These are phyloP conservation scores for Marasmius sp. DNA, from an alignment of 1,284 basidiomycete species.

Conservation along the genomic window DNA sequence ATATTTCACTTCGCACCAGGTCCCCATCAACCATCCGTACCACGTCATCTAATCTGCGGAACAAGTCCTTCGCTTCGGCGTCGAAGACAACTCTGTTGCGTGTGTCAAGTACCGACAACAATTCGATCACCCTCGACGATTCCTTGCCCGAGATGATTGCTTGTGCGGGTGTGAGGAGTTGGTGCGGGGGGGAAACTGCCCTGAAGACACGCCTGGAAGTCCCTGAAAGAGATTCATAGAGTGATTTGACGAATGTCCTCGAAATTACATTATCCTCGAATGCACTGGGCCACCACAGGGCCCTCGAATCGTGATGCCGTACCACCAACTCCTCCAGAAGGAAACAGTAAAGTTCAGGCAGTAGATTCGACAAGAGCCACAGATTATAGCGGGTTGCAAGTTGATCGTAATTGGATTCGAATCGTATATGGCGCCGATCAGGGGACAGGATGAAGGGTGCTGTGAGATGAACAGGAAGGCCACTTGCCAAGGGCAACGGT, in stretches of 20 bases:
- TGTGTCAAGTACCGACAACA: not conserved
- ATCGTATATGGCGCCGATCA: conserved; percentile 26
- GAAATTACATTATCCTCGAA: not conserved
- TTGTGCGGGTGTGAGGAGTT: not conserved
- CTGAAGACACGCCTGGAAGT: not conserved
- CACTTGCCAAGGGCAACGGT: conserved; percentile 27
- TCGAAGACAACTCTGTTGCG: not conserved
- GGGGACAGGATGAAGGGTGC: conserved; percentile 32
- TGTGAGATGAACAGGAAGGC: conserved; percentile 29
- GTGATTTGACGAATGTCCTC: not conserved
- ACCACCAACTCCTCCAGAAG: conserved; percentile 29
- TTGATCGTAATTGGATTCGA: conserved; percentile 27
- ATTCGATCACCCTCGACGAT: not conserved
- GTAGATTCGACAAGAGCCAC: conserved; percentile 36
- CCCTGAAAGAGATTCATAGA: not conserved
- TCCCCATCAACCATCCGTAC: not conserved
- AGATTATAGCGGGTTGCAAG: conserved; percentile 38
- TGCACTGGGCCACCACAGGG: conserved; percentile 32
- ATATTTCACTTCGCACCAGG: not conserved
- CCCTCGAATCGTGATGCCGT: conserved; percentile 20
- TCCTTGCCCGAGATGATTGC: not conserved
- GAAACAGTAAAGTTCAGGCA: conserved; percentile 37
- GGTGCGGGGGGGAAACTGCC: not conserved
- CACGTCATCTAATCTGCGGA: not conserved
- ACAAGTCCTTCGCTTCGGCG: not conserved